These are phyloP conservation scores for Yarrowia sp. DNA, from an alignment of 805 yeast genomes.

Conservation along the genomic window DNA sequence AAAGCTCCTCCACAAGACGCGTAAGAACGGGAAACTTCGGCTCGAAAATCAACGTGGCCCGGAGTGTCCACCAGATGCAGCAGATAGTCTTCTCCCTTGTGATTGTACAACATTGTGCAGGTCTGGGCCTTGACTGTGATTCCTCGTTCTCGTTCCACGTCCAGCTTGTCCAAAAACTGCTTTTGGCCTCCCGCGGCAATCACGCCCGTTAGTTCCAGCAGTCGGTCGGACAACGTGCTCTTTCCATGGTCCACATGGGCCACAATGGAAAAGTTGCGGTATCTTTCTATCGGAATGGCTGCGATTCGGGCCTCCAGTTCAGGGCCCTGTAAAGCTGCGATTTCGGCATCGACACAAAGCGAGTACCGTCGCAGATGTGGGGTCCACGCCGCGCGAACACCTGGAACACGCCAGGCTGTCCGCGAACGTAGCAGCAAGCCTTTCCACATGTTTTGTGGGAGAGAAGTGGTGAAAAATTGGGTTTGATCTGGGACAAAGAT, in stretches of 20 bases:
- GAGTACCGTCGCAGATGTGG: not conserved
- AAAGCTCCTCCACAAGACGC: conserved; percentile 96
- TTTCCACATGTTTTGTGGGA: not conserved
- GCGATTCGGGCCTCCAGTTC: conserved; percentile 57
- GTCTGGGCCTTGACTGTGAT: conserved; percentile 97
- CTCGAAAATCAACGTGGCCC: conserved; percentile 94
- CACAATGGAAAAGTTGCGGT: conserved; percentile 87
- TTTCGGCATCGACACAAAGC: conserved; percentile 1
- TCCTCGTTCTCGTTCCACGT: conserved; percentile 94
- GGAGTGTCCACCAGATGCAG: conserved; percentile 94
- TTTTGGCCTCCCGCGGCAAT: conserved; percentile 69
- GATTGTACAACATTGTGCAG: conserved; percentile 81
- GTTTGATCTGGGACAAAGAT: not conserved
- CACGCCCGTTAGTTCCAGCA: conserved; percentile 85
- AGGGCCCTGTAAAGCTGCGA: not conserved
- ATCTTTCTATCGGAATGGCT: conserved; percentile 77
- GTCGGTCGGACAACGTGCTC: conserved; percentile 80
- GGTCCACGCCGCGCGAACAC: not conserved
- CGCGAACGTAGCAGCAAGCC: not conserved
- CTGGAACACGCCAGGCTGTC: not conserved
- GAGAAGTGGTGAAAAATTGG: not conserved
- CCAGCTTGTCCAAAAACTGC: conserved; percentile 86
- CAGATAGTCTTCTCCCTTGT: conserved; percentile 68
- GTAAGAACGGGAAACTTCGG: conserved; percentile 89
- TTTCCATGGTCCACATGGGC: conserved; percentile 90